Conservation (phyloP, 305 asterid genomes). For the Stenogyne calaminthoides region DNA sequence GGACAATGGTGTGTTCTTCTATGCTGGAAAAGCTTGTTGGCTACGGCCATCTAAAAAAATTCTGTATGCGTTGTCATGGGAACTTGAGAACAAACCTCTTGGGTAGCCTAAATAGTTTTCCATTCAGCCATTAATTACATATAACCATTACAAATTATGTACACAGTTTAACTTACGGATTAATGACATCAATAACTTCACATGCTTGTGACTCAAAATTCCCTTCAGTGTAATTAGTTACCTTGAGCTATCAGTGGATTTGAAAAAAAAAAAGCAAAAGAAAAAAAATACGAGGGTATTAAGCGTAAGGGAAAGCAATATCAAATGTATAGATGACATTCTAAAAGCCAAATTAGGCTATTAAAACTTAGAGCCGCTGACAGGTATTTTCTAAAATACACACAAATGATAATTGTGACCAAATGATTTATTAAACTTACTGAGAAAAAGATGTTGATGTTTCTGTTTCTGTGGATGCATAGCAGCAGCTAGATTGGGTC, state of each 20-base stretch:
- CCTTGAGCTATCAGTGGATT: slow-evolving; percentile 34
- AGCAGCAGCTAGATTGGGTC: slow-evolving; percentile 35
- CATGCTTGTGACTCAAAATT: slow-evolving; percentile 42
- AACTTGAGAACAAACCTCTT: slow-evolving; percentile 50
- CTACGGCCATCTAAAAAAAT: slow-evolving; percentile 51
- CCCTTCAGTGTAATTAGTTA: slow-evolving; percentile 49
- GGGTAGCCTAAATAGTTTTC: slow-evolving; percentile 46
- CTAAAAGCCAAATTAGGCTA: background rate
- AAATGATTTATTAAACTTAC: slow-evolving; percentile 31
- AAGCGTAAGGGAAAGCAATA: background rate
- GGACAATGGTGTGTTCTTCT: slow-evolving; percentile 44
- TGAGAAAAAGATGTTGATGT: slow-evolving; percentile 28
- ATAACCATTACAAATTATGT: background rate
- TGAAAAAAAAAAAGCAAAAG: background rate
- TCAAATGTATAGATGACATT: background rate
- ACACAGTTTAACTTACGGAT: slow-evolving; percentile 41
- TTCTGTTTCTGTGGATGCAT: slow-evolving; percentile 24
- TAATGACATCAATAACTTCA: slow-evolving; percentile 40
- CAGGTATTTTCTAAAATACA: background rate
- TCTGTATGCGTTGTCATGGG: slow-evolving; percentile 50
- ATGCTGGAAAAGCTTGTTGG: slow-evolving; percentile 50
- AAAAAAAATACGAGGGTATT: background rate
- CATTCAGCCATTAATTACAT: background rate
- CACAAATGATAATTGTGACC: background rate
- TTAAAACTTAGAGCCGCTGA: background rate